phyloP scores from a whole-genome alignment of 148 eudicot species.

The Rhododendron molle region DNA sequence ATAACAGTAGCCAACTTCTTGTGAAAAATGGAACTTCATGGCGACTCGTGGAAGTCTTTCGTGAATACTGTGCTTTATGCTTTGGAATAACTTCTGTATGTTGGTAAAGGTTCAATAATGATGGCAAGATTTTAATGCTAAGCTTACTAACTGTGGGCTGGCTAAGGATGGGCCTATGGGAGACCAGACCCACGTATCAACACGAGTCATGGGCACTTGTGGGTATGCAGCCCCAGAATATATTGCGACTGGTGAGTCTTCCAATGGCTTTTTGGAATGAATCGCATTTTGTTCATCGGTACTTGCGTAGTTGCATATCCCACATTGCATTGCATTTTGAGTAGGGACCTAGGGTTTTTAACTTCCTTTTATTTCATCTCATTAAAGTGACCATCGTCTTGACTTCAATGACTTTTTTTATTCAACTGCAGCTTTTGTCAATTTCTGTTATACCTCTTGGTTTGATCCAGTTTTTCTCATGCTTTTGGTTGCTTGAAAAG shows the following conservation, averaged over 20 bases:
- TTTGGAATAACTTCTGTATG: not conserved
- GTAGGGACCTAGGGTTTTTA: no score
- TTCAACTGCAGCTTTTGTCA: not conserved
- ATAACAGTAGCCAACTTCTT: not conserved
- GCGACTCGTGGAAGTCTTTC: no score
- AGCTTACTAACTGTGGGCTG: slow-evolving; percentile 83
- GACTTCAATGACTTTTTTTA: not conserved
- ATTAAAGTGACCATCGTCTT: not conserved
- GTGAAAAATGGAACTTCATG: no score
- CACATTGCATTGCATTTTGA: not conserved
- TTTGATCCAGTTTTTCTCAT: not conserved
- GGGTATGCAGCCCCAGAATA: slow-evolving; percentile 92
- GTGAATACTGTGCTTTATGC: no score
- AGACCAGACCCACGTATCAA: slow-evolving; percentile 80
- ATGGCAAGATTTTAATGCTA: slow-evolving; percentile 72
- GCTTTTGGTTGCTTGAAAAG: not conserved
- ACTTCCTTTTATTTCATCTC: not conserved
- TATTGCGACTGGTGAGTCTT: slow-evolving; percentile 64
- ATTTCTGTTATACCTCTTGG: not conserved
- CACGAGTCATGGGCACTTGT: slow-evolving; percentile 84
- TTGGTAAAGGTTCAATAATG: not conserved
- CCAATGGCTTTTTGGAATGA: not conserved
- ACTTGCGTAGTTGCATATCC: not conserved
- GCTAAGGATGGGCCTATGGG: slow-evolving; percentile 89
- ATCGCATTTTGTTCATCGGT: not conserved